Percentiles rank a stretch among this genome's conserved stretches.
Conservation (phyloP, 2,329 filamentous ascomycete species). For the Calonectria hongkongensis region DNA sequence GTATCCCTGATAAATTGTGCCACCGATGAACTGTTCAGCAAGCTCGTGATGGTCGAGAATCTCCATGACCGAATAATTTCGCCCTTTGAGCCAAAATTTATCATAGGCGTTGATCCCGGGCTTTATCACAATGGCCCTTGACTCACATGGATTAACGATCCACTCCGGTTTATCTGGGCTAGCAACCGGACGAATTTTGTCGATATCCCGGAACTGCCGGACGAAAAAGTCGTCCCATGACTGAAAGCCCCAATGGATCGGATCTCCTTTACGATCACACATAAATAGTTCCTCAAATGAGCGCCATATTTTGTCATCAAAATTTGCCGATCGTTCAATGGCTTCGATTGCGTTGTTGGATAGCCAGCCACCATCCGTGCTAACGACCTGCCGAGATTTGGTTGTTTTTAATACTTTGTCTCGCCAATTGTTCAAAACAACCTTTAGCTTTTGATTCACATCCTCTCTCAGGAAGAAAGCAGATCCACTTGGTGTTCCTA, state of each 20-base stretch:
- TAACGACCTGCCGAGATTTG: background rate
- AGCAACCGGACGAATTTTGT: background rate
- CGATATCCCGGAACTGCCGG: background rate
- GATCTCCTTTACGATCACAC: background rate
- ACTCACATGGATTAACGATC: background rate
- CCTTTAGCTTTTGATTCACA: background rate
- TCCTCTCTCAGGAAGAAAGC: background rate
- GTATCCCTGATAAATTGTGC: background rate
- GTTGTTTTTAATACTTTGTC: background rate
- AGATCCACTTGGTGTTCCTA: background rate
- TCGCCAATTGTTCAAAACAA: background rate
- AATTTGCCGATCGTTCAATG: background rate
- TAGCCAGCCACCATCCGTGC: background rate
- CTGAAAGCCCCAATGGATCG: background rate
- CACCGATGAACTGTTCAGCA: background rate
- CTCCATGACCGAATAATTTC: background rate
- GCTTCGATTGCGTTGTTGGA: background rate
- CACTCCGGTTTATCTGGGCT: background rate
- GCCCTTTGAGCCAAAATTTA: background rate
- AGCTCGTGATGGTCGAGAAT: background rate
- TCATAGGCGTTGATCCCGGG: background rate
- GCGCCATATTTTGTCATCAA: background rate
- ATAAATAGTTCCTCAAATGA: background rate
- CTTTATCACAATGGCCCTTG: background rate
- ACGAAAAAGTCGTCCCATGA: background rate